phyloP scores from a whole-genome alignment of 768 basidiomycete species.

The Xerocomus brunneocitrinus region DNA sequence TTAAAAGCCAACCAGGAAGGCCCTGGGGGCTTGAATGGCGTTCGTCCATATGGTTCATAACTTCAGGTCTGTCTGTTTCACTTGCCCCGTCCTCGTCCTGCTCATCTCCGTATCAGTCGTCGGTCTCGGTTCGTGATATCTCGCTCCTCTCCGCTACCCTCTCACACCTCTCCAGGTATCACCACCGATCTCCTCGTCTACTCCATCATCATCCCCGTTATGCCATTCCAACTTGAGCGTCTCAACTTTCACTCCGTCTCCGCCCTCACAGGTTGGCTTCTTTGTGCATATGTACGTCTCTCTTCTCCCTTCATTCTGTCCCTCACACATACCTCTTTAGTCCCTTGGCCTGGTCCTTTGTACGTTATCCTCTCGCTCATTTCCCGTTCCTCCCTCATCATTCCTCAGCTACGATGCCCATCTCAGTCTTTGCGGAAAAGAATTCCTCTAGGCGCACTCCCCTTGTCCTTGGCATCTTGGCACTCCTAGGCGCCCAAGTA shows the following conservation, averaged over 20 bases:
- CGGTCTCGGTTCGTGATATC: conserved; percentile 39
- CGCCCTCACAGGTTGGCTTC: conserved; percentile 53
- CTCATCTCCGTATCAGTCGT: conserved; percentile 34
- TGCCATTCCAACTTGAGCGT: conserved; percentile 56
- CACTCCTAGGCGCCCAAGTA: conserved; percentile 51
- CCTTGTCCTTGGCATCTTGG: conserved; percentile 45
- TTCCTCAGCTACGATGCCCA: conserved; percentile 48
- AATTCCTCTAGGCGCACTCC: conserved; percentile 44
- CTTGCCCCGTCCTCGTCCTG: neutral
- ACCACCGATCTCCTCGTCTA: conserved; percentile 56
- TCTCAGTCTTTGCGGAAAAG: conserved; percentile 52
- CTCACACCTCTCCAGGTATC: conserved; percentile 25
- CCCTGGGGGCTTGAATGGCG: conserved; percentile 54
- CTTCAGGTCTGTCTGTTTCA: conserved; percentile 33
- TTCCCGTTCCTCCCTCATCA: conserved; percentile 1
- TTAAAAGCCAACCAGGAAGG: conserved; percentile 1
- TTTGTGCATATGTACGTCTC: conserved; percentile 51
- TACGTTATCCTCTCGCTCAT: conserved; percentile 25
- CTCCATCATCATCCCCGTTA: conserved; percentile 57
- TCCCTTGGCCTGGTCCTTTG: conserved; percentile 54
- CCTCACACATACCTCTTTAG: conserved; percentile 27
- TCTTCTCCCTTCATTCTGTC: neutral
- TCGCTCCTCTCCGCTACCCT: neutral
- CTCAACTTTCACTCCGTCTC: conserved; percentile 46
- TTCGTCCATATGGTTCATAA: conserved; percentile 54